These are phyloP conservation scores for Aspergillus sp. DNA, from an alignment of 2,329 filamentous ascomycete genomes.

Conservation along the genomic window DNA sequence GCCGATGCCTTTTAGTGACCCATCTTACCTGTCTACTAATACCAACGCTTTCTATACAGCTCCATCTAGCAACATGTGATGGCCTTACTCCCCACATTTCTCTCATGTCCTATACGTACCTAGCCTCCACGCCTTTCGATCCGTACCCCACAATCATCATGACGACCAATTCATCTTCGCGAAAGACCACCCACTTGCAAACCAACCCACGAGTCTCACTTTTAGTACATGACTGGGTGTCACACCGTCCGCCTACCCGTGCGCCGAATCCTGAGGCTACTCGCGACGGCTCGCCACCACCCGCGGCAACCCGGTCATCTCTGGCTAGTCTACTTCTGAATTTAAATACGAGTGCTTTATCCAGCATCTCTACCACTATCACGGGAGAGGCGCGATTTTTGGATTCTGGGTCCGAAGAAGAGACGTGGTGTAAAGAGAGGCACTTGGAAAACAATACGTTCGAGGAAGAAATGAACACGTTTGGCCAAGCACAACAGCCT, in stretches of 20 bases:
- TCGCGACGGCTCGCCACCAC: constrained; percentile 62
- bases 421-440: constrained; percentile 75
- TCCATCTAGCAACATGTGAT: constrained; percentile 90
- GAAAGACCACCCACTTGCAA: constrained; percentile 73
- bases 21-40: constrained; percentile 8
- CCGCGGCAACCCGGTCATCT: constrained; percentile 64
- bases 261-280: constrained; percentile 52
- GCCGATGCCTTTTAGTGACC: constrained; percentile 11
- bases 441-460: constrained; percentile 95
- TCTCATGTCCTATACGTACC: constrained; percentile 99
- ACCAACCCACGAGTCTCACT: constrained; percentile 85
- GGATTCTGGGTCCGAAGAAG: constrained; percentile 72
- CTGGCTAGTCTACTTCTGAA: constrained; percentile 83
- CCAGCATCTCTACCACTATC: constrained; percentile 88
- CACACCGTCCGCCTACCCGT: constrained; percentile 80
- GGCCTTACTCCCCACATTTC: constrained; percentile 85
- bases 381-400: constrained; percentile 81
- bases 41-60: constrained; percentile 52
- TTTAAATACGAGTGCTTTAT: constrained; percentile 84
- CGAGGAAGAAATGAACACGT: constrained; percentile 52
- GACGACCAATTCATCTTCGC: constrained; percentile 77
- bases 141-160: constrained; percentile 83
- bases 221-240: constrained; percentile 98
- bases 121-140: constrained; percentile 72
- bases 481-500: constrained; percentile 37